phyloP scores from a whole-genome alignment of 441 rosid genomes.

The Corymbia citriodora region DNA sequence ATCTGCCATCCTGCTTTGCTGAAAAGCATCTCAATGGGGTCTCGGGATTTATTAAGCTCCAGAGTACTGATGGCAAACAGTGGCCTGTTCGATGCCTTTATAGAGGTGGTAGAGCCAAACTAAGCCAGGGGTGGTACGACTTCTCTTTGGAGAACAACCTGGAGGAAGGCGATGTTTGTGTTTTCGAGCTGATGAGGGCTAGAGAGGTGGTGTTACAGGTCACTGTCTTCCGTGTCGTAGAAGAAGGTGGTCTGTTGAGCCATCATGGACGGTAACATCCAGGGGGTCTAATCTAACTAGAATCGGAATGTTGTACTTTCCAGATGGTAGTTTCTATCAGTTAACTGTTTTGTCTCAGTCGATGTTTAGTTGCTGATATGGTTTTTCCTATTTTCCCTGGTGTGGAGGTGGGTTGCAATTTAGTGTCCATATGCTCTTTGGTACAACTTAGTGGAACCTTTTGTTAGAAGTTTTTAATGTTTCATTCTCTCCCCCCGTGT shows the following conservation, averaged over 20 bases:
- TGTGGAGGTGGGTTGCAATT: not conserved
- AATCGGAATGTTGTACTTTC: not conserved
- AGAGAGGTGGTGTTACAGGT: slow-evolving; percentile 29
- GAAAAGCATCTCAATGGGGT: slow-evolving; percentile 15
- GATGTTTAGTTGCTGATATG: slow-evolving; percentile 4
- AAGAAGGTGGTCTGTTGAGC: not conserved
- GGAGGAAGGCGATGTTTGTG: slow-evolving; percentile 40
- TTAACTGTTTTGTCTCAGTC: not conserved
- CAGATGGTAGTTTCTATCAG: not conserved
- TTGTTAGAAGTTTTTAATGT: not conserved
- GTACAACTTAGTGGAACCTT: not conserved
- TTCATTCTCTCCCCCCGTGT: not conserved
- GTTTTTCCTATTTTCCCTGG: not conserved
- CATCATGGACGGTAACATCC: slow-evolving; percentile 7
- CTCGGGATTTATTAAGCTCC: slow-evolving; percentile 22
- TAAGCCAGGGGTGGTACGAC: slow-evolving; percentile 38
- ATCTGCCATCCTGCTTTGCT: slow-evolving; percentile 30
- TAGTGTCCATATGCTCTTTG: slow-evolving; percentile 2
- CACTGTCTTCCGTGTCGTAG: slow-evolving; percentile 28
- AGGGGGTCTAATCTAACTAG: not conserved
- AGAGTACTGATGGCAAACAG: slow-evolving; percentile 22
- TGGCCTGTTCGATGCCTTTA: slow-evolving; percentile 28
- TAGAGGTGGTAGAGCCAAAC: slow-evolving; percentile 4
- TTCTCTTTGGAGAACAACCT: slow-evolving; percentile 31
- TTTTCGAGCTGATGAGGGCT: slow-evolving; percentile 29